Base-by-base conservation (phyloP, 1,284 basidiomycete species). In the Sporisorium scitamineum region DNA sequence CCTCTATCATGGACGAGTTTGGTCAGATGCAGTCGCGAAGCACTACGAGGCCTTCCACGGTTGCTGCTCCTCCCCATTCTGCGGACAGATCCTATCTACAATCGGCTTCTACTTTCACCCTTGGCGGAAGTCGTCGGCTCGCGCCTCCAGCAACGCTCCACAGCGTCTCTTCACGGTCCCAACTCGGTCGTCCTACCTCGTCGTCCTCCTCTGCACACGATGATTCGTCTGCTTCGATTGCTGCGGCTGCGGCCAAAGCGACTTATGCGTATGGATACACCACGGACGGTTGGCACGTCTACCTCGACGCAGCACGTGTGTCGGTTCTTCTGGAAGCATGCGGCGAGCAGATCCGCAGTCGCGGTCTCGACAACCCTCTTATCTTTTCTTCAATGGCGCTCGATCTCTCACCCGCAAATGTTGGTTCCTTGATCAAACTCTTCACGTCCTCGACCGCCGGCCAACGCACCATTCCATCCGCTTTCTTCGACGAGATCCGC, bases 371-470 rank as follows among this genome's bases (percentile, higher is more conserved):
- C 56, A 66, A 71, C 20, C 81, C 83, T 7, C 75, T 83, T 41
- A 80, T 85, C 58, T 82, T 85, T 53, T 84, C 83, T 29, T 83
- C 80, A 4, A 81, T 84, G 81, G 84, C 84, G 2, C 62, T 81
- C 5, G 83, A 81, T 42, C 78, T 85, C 5, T 83, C 80, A 2
- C 61, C 81, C 13, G 11, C 66, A 52, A 79, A 70, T 27, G 71
- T 74, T 10, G 55, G 57, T 6, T 80, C 80, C 3, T 67, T 85
- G 16, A 76, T 85, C 58, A 57, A 56, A n/a, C 50, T 65, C 37
- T 79, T 68, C 48, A 26, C 65, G 9, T 48, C 55, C 13, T 50
- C 74, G 11, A 51, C 68, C 2, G 57, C 47, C 24, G 37, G 51
- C 13, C 57, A 68, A 37, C 41, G 32, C 8, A 24, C 54, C 10